Base-by-base conservation (phyloP, 2,329 filamentous ascomycete genomes). In the Curvularia sp. region DNA sequence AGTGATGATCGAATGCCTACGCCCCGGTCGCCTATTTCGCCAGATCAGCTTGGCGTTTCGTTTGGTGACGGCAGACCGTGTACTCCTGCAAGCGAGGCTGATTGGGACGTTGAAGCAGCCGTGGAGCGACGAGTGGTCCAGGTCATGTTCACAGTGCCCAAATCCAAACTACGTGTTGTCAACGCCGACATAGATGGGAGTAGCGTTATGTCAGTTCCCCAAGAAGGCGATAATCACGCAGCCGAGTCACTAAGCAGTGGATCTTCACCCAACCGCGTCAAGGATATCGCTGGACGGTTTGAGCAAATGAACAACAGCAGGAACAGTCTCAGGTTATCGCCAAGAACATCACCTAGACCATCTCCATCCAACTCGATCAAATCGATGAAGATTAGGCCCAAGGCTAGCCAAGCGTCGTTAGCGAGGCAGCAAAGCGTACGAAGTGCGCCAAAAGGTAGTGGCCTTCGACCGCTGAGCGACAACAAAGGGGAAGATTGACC, bases 101-200 rank as follows among this genome's bases (percentile, higher is more conserved):
- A 83, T 46, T 83, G 81, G 81, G 81, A 83, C 51, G 79, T 83
- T 1, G 81, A 83, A 63, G 76, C 77, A 12, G 81, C 80, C 4
- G 80, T 78, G 1, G 76, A 78, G 49, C 73, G 77, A 21, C 67
- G 81, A 5, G 80, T 82, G 4, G 80, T 83, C n/a, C 81, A 82
- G 54, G 79, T 84, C 72, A 95, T 96, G 86, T 98, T 97, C 77
- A 97, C 94, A 0, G 92, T 97, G 59, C 94, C 95, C 2, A 92
- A 89, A 75, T 90, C 94, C 76, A 87, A 87, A 67, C 78, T 98
- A 62, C 82, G 94, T 25, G 93, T 98, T n/a, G 94, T 97, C 19
- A 98, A 98, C 15, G 74, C 74, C 2, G 74, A 77, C 54, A 54
- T 72, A 0, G 74, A 77, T 32, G 62, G 69, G 1, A 65, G 56